Evolutionary conservation across 1,284 basidiomycete genomes (phyloP), one percentile per base, ranked within the genome.

Genomic region (Neolentinus lepideus): DNA sequence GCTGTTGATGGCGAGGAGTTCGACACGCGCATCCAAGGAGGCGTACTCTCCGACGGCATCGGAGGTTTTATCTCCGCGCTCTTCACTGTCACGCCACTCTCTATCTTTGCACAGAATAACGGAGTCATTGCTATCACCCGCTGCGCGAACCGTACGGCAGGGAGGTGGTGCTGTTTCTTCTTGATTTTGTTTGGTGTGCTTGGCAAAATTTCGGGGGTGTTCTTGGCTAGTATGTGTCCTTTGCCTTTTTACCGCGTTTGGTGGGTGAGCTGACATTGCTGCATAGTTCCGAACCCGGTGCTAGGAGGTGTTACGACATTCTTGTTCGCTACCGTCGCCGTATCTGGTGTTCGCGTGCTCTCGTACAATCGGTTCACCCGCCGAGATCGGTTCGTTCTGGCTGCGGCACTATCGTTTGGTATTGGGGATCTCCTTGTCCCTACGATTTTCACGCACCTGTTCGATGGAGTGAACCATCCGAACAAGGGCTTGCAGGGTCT

Each of bases 241-340:
- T 27, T 4, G 43, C 12, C 9, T 27, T 38, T 29, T 11, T 35
- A 6, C 14, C 8, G 35, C 26, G n/a, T 22, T 26, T 52, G 26
- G 21, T n/a, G 35, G 48, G 43, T 52, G 16, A 56, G 22, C 27
- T 19, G 3, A 27, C 35, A 21, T 43, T 19, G 60, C 52, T 61
- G 2, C 60, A 56, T 46, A 81, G 75, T 92, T 57, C 92, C 92
- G 0, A 86, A 89, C 61, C 74, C 90, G 0, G 88, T 94, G 9
- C 78, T 94, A 0, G 92, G 92, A 2, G 90, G 90, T 3, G 87
- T 92, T 1, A 92, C 88, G 12, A 90, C 89, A 1, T 91, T 89
- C 72, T 73, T 90, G 52, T 86, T 86, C 57, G 81, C 83, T 0
- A 80, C 73, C 43, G 85, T 88, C 21, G 75, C 76, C 26, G 75